Evolutionary conservation across 2,329 filamentous ascomycete species (phyloP).

Genomic region (Phaeosphaeriaceae sp.): DNA sequence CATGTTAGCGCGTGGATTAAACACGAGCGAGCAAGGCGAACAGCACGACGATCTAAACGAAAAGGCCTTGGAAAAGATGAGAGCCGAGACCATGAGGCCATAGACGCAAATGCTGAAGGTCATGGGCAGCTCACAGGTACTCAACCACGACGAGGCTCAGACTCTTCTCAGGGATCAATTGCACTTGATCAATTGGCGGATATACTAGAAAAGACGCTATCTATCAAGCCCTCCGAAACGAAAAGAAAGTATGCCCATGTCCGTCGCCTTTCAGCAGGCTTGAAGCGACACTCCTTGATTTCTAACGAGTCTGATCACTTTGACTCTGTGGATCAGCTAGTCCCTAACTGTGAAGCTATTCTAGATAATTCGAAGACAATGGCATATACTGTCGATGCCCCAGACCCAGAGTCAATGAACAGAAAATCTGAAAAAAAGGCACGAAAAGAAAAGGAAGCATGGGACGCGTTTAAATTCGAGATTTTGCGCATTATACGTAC

Average conservation of each 20-base stretch:
- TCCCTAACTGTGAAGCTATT: constrained; percentile 81
- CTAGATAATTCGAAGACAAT: constrained; percentile 92
- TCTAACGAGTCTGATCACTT: constrained; percentile 86
- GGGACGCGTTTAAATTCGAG: constrained; percentile 89
- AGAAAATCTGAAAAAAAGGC: constrained; percentile 53
- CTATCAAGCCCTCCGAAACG: constrained; percentile 42
- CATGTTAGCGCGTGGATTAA: constrained; percentile 86
- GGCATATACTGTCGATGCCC: constrained; percentile 70
- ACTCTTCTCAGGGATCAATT: constrained; percentile 69
- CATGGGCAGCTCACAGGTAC: constrained; percentile 12
- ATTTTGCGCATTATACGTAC: constrained; percentile 91
- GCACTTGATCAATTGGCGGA: constrained; percentile 81
- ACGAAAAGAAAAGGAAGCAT: constrained; percentile 74
- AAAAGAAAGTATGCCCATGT: constrained; percentile 38
- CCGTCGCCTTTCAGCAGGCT: constrained; percentile 38
- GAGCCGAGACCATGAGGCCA: constrained; percentile 3
- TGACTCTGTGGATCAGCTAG: constrained; percentile 77
- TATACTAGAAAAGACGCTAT: constrained; percentile 74
- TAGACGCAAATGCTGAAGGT: constrained; percentile 6
- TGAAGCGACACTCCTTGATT: constrained; percentile 56
- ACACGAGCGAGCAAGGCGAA: constrained; percentile 74
- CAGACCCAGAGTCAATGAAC: constrained; percentile 54
- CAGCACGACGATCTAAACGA: constrained; percentile 59
- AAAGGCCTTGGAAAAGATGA: constrained; percentile 58
- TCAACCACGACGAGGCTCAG: constrained; percentile 58